phyloP scores from a whole-genome alignment of 1,284 basidiomycete species.

The Heliocybe sulcata region DNA sequence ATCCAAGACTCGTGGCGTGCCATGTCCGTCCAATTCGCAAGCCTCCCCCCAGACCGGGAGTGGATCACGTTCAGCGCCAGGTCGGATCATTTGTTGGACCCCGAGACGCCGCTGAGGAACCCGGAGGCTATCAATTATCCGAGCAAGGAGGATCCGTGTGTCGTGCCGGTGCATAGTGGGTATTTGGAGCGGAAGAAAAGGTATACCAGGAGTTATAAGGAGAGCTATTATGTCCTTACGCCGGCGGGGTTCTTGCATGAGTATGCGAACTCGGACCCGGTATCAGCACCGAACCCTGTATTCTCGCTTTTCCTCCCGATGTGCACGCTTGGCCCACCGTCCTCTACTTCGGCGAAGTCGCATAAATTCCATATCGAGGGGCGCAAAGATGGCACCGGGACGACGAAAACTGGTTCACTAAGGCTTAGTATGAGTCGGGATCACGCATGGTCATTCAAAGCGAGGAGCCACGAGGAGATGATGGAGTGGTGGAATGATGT shows the following conservation, averaged over 20 bases:
- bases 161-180: slow-evolving; percentile 86
- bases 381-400: slow-evolving; percentile 74
- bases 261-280: slow-evolving; percentile 78
- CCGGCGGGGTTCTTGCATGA: slow-evolving; percentile 96
- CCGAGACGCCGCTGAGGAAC: slow-evolving; percentile 88
- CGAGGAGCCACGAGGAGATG: slow-evolving; percentile 91
- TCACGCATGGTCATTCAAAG: slow-evolving; percentile 88
- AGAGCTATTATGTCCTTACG: slow-evolving; percentile 90
- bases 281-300: slow-evolving; percentile 58
- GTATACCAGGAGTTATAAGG: slow-evolving; percentile 87
- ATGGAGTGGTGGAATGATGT: slow-evolving; percentile 99
- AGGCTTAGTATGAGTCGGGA: slow-evolving; percentile 34
- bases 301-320: slow-evolving; percentile 92
- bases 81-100: slow-evolving; percentile 93
- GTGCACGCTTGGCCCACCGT: slow-evolving; percentile 96
- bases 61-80: slow-evolving; percentile 97
- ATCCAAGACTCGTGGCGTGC: slow-evolving; percentile 79
- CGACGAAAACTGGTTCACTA: slow-evolving; percentile 48
- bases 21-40: slow-evolving; percentile 76
- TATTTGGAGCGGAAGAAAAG: slow-evolving; percentile 96
- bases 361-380: slow-evolving; percentile 99
- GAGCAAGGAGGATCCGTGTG: slow-evolving; percentile 87
- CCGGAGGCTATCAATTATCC: slow-evolving; percentile 83
- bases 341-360: slow-evolving; percentile 58
- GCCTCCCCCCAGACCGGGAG: slow-evolving; percentile 87